Base-by-base conservation (phyloP, 202 grass and related monocot species). In the Thinopyrum obtusiflorum region DNA sequence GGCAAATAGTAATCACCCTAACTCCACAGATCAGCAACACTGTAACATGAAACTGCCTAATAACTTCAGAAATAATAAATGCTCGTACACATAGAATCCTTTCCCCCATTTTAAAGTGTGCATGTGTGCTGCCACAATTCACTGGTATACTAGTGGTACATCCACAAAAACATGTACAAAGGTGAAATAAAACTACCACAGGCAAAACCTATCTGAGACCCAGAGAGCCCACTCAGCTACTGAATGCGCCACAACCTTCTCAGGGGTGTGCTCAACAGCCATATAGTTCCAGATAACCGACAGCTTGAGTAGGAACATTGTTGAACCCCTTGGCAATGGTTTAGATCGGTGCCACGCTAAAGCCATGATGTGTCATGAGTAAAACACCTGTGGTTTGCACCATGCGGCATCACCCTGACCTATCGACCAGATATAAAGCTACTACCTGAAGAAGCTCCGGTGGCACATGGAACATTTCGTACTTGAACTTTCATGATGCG, bases 401-500 rank as follows among this genome's bases (percentile, higher is more conserved):
- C 24, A 61, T 75, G 23, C 24, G 73, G 21, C 5, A 40, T 7
- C 33, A 68, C 9, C 35, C 46, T 77, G 32, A 60, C 18, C 20
- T 87, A 78, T 9, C 4, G 73, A 33, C 64, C 11, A 3, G 69
- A 28, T 57, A 81, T 61, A 18, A 53, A 83, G 25, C 69, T 88
- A 85, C 90, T 92, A 79, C 66, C 75, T 9, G 21, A 73, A 27
- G 87, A 90, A 79, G 86, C 90, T 78, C 77, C 26, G 10, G 18
- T 65, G 29, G 42, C 72, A 46, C 31, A 82, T 44, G n/a, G 55
- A 44, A 83, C 55, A 89, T 95, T 83, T 77, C 79, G 65, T 24
- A 94, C 90, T 79, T 84, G 80, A 79, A 95, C 13, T 81, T 88
- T 87, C 67, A 92, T 6, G n/a, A 59, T 51, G 18, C 49, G 63